These are phyloP conservation scores for Gnaphalium uliginosum DNA, from an alignment of 129 eudicot genomes.

Conservation along the genomic window DNA sequence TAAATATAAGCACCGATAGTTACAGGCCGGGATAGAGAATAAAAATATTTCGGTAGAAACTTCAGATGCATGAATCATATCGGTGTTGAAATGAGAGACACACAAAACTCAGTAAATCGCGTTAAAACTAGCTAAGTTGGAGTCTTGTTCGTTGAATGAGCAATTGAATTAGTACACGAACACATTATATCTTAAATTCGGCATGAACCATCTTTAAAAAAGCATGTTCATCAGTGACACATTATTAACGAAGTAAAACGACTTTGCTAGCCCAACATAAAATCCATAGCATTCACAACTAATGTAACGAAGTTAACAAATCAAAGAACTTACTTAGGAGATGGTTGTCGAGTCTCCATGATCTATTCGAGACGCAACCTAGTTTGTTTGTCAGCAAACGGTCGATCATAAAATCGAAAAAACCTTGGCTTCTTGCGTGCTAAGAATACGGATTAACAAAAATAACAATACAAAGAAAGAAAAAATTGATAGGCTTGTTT, in stretches of 20 bases:
- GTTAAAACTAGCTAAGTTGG: background rate
- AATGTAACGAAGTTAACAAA: background rate
- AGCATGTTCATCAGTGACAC: background rate
- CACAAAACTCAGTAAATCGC: background rate
- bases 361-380: background rate
- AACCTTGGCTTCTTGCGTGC: background rate
- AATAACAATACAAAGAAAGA: background rate
- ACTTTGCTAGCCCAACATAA: too few relatives aligned
- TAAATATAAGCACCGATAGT: background rate
- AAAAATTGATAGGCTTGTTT: background rate
- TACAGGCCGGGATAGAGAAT: background rate
- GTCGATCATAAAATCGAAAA: background rate
- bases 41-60: too few relatives aligned
- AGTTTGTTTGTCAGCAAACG: background rate
- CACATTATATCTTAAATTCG: too few relatives aligned
- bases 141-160: too few relatives aligned
- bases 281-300: background rate
- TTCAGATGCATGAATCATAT: too few relatives aligned
- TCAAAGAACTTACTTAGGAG: constrained; percentile 16
- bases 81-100: background rate
- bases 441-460: background rate
- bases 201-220: background rate
- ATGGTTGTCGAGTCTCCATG: constrained; percentile 23
- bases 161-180: too few relatives aligned
- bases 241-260: too few relatives aligned